Percentiles rank a stretch among this genome's conserved stretches.
Evolutionary conservation across 441 rosid genomes (phyloP).

Genomic region (Sinapis alba): DNA sequence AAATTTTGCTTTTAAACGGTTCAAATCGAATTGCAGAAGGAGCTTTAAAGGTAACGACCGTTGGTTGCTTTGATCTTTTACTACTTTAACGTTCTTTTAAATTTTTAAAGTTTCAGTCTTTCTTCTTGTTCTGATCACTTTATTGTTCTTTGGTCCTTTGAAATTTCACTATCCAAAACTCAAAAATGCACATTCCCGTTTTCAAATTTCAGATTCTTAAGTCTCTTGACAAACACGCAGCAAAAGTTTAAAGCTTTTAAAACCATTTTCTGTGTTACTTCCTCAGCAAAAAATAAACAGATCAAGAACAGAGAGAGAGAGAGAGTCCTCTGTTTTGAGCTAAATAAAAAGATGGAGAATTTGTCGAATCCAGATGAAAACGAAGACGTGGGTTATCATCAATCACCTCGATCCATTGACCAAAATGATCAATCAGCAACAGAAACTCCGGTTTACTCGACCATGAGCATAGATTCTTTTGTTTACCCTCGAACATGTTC

Average conservation of each 20-base stretch:
- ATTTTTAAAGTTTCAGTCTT: constrained; percentile 22
- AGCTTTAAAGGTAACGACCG: constrained; percentile 39
- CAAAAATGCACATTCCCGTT: constrained; percentile 3
- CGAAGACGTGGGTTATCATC: constrained; percentile 54
- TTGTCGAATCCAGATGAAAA: constrained; percentile 50
- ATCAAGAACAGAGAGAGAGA: constrained; percentile 11
- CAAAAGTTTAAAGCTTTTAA: not conserved
- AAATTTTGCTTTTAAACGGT: constrained; percentile 17
- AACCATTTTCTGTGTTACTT: not conserved
- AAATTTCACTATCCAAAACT: constrained; percentile 19
- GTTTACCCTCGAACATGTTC: constrained; percentile 61
- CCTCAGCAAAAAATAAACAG: constrained; percentile 1
- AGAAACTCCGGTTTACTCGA: constrained; percentile 63
- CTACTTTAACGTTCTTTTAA: constrained; percentile 34
- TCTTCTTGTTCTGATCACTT: constrained; percentile 21
- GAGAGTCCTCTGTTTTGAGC: constrained; percentile 11
- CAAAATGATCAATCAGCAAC: constrained; percentile 48
- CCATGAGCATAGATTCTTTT: constrained; percentile 61
- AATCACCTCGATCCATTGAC: constrained; percentile 51
- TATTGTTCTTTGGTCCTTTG: constrained; percentile 32
- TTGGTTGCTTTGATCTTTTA: constrained; percentile 38
- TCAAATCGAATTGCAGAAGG: constrained; percentile 9
- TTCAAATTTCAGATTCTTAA: constrained; percentile 29
- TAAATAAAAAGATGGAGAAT: constrained; percentile 47
- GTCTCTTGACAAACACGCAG: constrained; percentile 9